Base-by-base conservation (phyloP, 2,329 filamentous ascomycete species). In the Hypoxylon sp. region DNA sequence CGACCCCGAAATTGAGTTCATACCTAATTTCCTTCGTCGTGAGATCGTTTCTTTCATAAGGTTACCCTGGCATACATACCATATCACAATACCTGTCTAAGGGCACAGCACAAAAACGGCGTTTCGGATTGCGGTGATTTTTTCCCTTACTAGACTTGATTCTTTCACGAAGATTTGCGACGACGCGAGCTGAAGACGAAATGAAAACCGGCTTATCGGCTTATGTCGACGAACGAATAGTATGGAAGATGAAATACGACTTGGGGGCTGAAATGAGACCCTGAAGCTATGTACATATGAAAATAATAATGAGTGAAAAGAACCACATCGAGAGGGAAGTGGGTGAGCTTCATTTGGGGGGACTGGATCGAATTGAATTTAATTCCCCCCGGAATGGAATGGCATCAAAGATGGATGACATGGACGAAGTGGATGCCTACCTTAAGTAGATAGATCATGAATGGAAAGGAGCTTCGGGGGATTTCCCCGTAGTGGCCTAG, bases 31-130 rank as follows among this genome's bases (percentile, higher is more conserved):
- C 24, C 52, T 58, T 53, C 52, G 42, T 64, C 37, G 47, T 52
- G 21, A 37, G 35, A 54, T 56, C 35, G 29, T 55, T 53, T 48
- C 32, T 24, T 57, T 37, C 7, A 47, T 11, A 32, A 11, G 39
- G 54, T 39, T 44, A 35, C 53, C 37, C 50, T 10, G 53, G 59
- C 47, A 51, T 71, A 69, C 54, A 70, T 65, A 69, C 48, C 29
- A 55, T 37, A 50, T 19, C 32, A 37, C 48, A 52, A 52, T 35
- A 54, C 59, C 24, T 53, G 32, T 11, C 32, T 13, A 37, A 15
- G 32, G 39, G 39, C 39, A 69, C 62, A 72, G 65, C 70, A 75
- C 71, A 50, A 72, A 65, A 69, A 69, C 68, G 73, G 74, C 73
- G 74, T 75, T 75, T 68, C 48, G 68, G 68, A 68, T 64, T 35